Conservation (phyloP, 352 stramenopile genomes). For the Phytophthora vignae region DNA sequence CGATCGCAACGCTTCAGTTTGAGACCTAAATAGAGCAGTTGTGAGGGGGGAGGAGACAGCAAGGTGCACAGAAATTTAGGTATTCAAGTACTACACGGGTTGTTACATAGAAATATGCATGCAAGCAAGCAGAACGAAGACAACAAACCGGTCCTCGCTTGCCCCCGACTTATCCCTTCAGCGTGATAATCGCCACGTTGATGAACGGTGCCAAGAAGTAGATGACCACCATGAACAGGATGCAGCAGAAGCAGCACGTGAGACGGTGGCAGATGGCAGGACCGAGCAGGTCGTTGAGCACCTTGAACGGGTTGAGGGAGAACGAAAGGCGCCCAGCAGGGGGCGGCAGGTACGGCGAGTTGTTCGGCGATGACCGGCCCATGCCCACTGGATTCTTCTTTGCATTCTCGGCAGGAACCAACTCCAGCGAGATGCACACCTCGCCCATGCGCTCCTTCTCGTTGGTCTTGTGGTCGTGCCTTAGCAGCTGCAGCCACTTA, state of each 20-base stretch:
- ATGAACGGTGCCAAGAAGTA: slow-evolving; percentile 90
- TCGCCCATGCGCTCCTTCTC: slow-evolving; percentile 88
- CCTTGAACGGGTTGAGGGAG: slow-evolving; percentile 92
- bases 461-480: slow-evolving; percentile 83
- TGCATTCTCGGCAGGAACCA: slow-evolving; percentile 89
- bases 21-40: neutral
- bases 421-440: slow-evolving; percentile 88
- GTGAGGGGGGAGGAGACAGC: neutral
- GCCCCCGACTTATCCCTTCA: slow-evolving; percentile 49
- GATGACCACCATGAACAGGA: slow-evolving; percentile 86
- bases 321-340: slow-evolving; percentile 92
- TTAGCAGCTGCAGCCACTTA: slow-evolving; percentile 88
- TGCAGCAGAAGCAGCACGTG: slow-evolving; percentile 87
- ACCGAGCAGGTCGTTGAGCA: slow-evolving; percentile 88
- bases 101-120: slow-evolving; percentile 20
- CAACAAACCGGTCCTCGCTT: slow-evolving; percentile 7
- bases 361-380: slow-evolving; percentile 92
- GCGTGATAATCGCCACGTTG: slow-evolving; percentile 79
- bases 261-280: slow-evolving; percentile 88
- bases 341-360: slow-evolving; percentile 92
- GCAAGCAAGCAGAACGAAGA: slow-evolving; percentile 3
- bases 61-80: slow-evolving; percentile 11
- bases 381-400: slow-evolving; percentile 80
- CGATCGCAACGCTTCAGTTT: neutral
- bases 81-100: slow-evolving; percentile 34